Percentiles rank a stretch among this genome's conserved stretches.
These are phyloP conservation scores for Boletus semigastroideus DNA, from an alignment of 1,284 basidiomycete genomes.

Conservation along the genomic window DNA sequence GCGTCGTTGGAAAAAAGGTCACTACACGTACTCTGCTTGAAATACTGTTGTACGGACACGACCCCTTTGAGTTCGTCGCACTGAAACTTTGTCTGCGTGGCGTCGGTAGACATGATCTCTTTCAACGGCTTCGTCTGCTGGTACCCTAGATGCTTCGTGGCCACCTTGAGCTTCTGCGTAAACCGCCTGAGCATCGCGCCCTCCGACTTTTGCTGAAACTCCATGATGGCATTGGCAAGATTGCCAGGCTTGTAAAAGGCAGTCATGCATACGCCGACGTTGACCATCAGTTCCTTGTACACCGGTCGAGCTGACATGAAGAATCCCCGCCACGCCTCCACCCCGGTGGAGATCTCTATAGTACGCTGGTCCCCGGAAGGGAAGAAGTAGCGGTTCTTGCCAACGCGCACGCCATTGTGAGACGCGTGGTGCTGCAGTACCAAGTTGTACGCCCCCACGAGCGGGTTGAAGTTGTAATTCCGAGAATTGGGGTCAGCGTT, in stretches of 20 bases:
- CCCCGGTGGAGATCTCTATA: constrained; percentile 43
- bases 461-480: constrained; percentile 49
- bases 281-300: constrained; percentile 68
- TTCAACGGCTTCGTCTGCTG: constrained; percentile 50
- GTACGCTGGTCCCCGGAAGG: constrained; percentile 23
- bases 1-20: neutral
- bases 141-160: constrained; percentile 55
- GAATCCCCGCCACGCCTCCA: constrained; percentile 65
- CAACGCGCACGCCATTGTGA: constrained; percentile 54
- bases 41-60: constrained; percentile 63
- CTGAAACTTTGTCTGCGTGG: constrained; percentile 49
- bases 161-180: constrained; percentile 54
- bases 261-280: constrained; percentile 72
- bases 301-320: constrained; percentile 65
- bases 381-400: constrained; percentile 66
- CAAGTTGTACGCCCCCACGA: constrained; percentile 65
- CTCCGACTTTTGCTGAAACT: constrained; percentile 42
- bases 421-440: constrained; percentile 59
- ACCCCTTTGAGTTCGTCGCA: constrained; percentile 49
- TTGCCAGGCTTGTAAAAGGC: constrained; percentile 68
- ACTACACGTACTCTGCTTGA: constrained; percentile 49
- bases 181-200: constrained; percentile 53
- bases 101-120: constrained; percentile 44
- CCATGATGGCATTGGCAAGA: constrained; percentile 52
- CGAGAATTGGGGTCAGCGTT: constrained; percentile 43